Percentiles rank a stretch among this genome's conserved stretches.
phyloP scores from a whole-genome alignment of 306 rosid genomes.

The Quercus dentata region DNA sequence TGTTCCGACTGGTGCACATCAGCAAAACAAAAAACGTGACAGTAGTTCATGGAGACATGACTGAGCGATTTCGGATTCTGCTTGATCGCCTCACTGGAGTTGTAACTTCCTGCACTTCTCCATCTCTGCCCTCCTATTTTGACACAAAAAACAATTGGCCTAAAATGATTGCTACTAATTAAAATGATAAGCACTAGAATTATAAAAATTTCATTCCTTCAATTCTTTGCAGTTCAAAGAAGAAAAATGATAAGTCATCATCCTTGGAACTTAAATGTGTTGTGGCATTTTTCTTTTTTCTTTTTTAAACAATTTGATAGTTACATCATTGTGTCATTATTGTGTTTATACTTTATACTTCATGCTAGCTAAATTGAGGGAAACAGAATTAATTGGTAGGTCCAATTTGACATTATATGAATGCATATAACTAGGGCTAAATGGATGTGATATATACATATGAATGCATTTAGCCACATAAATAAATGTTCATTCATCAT shows the following conservation, averaged over 20 bases:
- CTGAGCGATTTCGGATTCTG: constrained; percentile 37
- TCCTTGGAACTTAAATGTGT: too few species aligned
- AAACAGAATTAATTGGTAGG: too few species aligned
- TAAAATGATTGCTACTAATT: background rate
- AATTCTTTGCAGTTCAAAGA: too few species aligned
- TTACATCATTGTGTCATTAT: too few species aligned
- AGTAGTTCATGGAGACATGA: constrained; percentile 28
- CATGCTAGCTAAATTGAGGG: background rate
- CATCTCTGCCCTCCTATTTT: constrained; percentile 25
- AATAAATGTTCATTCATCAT: too few species aligned
- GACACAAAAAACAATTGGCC: background rate
- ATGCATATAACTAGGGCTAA: too few species aligned
- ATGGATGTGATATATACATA: too few species aligned
- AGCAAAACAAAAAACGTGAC: background rate
- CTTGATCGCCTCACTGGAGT: constrained; percentile 53
- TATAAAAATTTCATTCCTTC: background rate
- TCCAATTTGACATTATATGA: too few species aligned
- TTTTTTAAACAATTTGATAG: too few species aligned
- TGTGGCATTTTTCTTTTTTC: too few species aligned
- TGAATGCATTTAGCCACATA: too few species aligned
- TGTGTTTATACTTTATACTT: background rate
- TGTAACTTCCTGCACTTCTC: constrained; percentile 17
- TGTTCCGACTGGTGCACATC: background rate
- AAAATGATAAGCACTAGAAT: background rate
- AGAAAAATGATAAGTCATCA: too few species aligned